phyloP scores from a whole-genome alignment of 1,284 basidiomycete species.

The Farysia itapuensis region DNA sequence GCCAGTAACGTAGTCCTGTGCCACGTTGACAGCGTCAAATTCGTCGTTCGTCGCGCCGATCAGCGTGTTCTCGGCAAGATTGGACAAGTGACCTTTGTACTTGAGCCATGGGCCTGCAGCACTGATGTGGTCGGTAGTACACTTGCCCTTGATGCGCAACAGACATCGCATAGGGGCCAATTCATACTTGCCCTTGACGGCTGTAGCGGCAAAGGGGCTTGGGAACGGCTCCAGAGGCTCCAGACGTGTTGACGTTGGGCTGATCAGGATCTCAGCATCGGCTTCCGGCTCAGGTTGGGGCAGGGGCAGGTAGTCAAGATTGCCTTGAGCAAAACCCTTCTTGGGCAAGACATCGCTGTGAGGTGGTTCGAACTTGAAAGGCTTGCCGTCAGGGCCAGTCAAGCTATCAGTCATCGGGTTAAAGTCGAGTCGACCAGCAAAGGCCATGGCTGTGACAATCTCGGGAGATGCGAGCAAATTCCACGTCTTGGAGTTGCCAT shows the following conservation, averaged over 20 bases:
- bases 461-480: slow-evolving; percentile 98
- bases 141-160: slow-evolving; percentile 91
- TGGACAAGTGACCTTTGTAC: slow-evolving; percentile 89
- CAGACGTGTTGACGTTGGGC: slow-evolving; percentile 65
- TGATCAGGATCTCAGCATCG: slow-evolving; percentile 74
- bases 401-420: slow-evolving; percentile 87
- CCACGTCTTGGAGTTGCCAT: slow-evolving; percentile 93
- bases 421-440: slow-evolving; percentile 91
- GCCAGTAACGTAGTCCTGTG: slow-evolving; percentile 50
- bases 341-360: slow-evolving; percentile 80
- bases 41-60: slow-evolving; percentile 61
- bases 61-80: slow-evolving; percentile 89
- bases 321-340: slow-evolving; percentile 77
- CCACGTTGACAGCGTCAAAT: slow-evolving; percentile 62
- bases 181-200: slow-evolving; percentile 67
- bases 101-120: slow-evolving; percentile 76
- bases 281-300: slow-evolving; percentile 71
- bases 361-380: slow-evolving; percentile 86
- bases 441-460: slow-evolving; percentile 87
- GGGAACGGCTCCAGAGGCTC: slow-evolving; percentile 85
- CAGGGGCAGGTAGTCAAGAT: slow-evolving; percentile 76
- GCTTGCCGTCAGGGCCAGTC: slow-evolving; percentile 70
- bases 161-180: slow-evolving; percentile 72
- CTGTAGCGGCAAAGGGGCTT: slow-evolving; percentile 69
- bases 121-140: slow-evolving; percentile 77